These are phyloP conservation scores for Wickerhamiella bombiphila DNA, from an alignment of 805 yeast genomes.

Conservation along the genomic window DNA sequence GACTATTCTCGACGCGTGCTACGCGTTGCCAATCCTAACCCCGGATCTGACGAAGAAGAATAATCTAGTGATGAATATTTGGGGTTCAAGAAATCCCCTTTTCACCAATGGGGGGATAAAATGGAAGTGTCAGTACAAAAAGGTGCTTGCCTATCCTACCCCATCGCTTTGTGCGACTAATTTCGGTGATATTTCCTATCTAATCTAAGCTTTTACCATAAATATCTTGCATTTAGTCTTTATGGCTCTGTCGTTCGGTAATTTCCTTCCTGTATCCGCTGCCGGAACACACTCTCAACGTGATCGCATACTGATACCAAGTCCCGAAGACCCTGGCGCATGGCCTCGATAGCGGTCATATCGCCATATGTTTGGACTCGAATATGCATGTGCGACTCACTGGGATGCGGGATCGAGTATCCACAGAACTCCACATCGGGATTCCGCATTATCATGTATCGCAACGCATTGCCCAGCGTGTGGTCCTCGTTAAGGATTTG, in stretches of 20 bases:
- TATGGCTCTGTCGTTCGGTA: conserved; percentile 19
- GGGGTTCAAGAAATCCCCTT: no score
- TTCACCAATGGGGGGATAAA: no score
- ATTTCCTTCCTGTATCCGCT: conserved; percentile 44
- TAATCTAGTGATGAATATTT: not conserved
- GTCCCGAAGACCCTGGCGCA: conserved; percentile 81
- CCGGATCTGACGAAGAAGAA: not conserved
- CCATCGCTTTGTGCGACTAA: no score
- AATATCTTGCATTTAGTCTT: no score
- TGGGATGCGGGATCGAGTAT: conserved; percentile 95
- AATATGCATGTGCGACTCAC: conserved; percentile 75
- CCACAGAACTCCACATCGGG: conserved; percentile 98
- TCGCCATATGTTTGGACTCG: conserved; percentile 87
- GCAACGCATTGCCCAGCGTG: conserved; percentile 84
- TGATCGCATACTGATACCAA: conserved; percentile 68
- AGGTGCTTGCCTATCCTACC: no score
- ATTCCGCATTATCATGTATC: conserved; percentile 91
- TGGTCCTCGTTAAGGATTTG: conserved; percentile 91
- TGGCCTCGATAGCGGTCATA: conserved; percentile 79
- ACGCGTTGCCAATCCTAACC: conserved; percentile 37
- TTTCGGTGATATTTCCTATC: no score
- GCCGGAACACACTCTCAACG: conserved; percentile 65
- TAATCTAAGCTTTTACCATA: no score
- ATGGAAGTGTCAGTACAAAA: no score
- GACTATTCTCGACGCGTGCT: conserved; percentile 45